These are phyloP conservation scores for Pseudogymnoascus sp. DNA, from an alignment of 2,329 filamentous ascomycete species.

Conservation along the genomic window DNA sequence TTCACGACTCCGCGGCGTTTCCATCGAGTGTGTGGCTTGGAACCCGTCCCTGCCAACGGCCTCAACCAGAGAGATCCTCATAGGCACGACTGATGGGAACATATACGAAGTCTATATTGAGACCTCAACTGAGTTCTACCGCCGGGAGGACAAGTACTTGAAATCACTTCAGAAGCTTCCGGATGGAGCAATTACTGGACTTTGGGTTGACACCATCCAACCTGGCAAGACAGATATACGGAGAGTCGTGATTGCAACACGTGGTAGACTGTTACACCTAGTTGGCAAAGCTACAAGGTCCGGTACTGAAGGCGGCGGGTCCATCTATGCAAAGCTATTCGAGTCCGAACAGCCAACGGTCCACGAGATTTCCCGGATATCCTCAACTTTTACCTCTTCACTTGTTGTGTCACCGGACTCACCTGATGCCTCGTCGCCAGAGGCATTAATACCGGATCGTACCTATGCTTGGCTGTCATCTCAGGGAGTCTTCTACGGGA, in stretches of 20 bases:
- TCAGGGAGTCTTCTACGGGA: constrained; percentile 83
- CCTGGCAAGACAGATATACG: constrained; percentile 62
- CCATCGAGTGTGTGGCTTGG: constrained; percentile 88
- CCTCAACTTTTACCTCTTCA: constrained; percentile 53
- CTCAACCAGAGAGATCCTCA: constrained; percentile 85
- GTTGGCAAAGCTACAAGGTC: constrained; percentile 67
- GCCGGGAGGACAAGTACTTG: constrained; percentile 87
- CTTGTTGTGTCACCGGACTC: constrained; percentile 72
- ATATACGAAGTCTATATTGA: constrained; percentile 95
- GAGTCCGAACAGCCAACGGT: constrained; percentile 74
- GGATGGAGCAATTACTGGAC: constrained; percentile 74
- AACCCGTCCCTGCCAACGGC: constrained; percentile 88
- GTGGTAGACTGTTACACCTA: constrained; percentile 71
- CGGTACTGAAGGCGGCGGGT: constrained; percentile 70
- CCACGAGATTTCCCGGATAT: constrained; percentile 61
- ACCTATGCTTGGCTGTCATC: constrained; percentile 86
- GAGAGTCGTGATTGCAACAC: constrained; percentile 73
- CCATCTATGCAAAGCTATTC: constrained; percentile 81
- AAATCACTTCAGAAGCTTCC: constrained; percentile 75
- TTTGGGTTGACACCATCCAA: constrained; percentile 72
- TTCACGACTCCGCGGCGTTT: constrained; percentile 73
- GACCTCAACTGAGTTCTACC: constrained; percentile 88
- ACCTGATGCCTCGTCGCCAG: constrained; percentile 45
- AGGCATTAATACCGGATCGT: constrained; percentile 56
- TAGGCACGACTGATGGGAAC: constrained; percentile 88